These are phyloP conservation scores for Teunomyces funiuensis DNA, from an alignment of 805 yeast genomes.

Conservation along the genomic window DNA sequence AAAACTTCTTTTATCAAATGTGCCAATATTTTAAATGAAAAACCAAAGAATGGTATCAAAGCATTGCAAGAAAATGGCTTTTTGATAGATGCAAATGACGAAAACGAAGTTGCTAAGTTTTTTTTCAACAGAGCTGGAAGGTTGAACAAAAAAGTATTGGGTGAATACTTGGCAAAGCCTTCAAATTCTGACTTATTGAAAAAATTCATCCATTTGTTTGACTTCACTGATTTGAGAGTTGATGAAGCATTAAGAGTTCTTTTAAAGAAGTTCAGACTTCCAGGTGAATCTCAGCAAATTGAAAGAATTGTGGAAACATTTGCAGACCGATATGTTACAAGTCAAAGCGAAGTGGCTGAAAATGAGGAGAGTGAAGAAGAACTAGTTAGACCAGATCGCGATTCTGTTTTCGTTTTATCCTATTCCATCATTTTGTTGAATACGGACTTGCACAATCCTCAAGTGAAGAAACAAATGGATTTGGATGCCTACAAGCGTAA, in stretches of 20 bases:
- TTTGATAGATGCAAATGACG: conserved; percentile 47
- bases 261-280: conserved; percentile 81
- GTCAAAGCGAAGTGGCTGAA: conserved; percentile 39
- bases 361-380: conserved; percentile 29
- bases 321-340: conserved; percentile 73
- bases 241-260: conserved; percentile 90
- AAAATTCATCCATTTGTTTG: conserved; percentile 67
- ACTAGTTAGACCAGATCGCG: conserved; percentile 69
- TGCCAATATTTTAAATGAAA: conserved; percentile 71
- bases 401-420: conserved; percentile 84
- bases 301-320: conserved; percentile 88
- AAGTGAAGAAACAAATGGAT: conserved; percentile 88
- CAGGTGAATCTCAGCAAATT: conserved; percentile 97
- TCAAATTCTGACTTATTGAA: conserved; percentile 57
- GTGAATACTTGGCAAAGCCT: conserved; percentile 83
- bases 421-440: conserved; percentile 93
- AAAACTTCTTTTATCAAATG: conserved; percentile 80
- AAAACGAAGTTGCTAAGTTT: conserved; percentile 68
- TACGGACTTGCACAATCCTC: conserved; percentile 92
- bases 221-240: conserved; percentile 75
- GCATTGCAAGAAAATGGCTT: conserved; percentile 65
- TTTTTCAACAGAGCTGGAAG: conserved; percentile 77
- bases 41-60: conserved; percentile 73
- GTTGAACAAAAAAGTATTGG: conserved; percentile 82
- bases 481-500: conserved; percentile 78